Base-by-base conservation (phyloP, 2,329 filamentous ascomycete genomes). In the Didymella glomerata region DNA sequence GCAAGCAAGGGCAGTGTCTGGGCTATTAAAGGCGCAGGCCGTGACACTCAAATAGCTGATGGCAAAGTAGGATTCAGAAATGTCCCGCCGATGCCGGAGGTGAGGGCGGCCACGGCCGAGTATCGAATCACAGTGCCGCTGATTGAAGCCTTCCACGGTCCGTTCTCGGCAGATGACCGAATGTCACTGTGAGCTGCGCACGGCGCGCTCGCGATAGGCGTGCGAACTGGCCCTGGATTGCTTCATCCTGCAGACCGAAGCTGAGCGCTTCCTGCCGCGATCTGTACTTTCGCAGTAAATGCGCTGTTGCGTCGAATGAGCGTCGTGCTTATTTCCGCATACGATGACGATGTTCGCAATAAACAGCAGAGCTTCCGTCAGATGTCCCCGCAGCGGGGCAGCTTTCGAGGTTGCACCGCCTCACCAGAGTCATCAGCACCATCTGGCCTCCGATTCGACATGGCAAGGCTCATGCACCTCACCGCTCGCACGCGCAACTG, bases 21-120 rank as follows among this genome's bases (percentile, higher is more conserved):
- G 44, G 38, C 30, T 49, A 49, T 68, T 66, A 68, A 64, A 70
- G 61, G 67, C 69, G 60, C 58, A 60, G 64, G 46, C 48, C 52
- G 70, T 68, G 65, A 63, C 60, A 68, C 63, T 71, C 57, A 61
- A 68, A 69, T 65, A 40, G 60, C 49, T 62, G 58, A 66, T 56
- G 69, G 68, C 69, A 62, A 71, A 66, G 63, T 60, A 63, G 53
- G 64, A 67, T 55, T 52, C 63, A 70, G 66, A 71, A 68, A 62
- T 58, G 58, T 60, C 51, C 54, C 58, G 65, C 72, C 72, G 72
- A 75, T 71, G 57, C 68, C 70, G 72, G 71, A 70, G 69, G 49
- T 48, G 52, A 63, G 60, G 63, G 62, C 60, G 63, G 62, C 62
- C 57, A 52, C 41, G 48, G 47, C 60, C 55, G 54, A 47, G 40